Evolutionary conservation across 2,329 filamentous ascomycete genomes (phyloP), one percentile per base, ranked within the genome.

Genomic region (Scedosporium apiospermum): DNA sequence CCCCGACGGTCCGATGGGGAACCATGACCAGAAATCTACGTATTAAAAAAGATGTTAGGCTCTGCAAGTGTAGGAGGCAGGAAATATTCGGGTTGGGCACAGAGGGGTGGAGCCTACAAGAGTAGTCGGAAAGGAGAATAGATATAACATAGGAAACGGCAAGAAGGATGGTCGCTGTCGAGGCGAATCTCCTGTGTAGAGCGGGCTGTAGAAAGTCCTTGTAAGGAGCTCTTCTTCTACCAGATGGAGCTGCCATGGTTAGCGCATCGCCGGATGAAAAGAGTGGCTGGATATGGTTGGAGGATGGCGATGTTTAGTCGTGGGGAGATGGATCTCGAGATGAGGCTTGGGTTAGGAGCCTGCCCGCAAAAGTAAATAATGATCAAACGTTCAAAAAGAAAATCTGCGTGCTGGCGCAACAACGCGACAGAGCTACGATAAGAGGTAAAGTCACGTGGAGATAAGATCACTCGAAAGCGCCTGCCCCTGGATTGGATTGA

Each of bases 171-270:
- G 84, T 81, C 58, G 89, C 88, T 12, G 91, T 91, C 66, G 87
- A 87, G 58, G 89, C 88, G 76, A 97, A 98, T 69, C 92, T 86
- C 69, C 90, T 83, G 75, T 98, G 93, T 66, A 97, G 80, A 61
- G 89, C 88, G 59, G 93, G 93, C 65, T 93, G 96, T 68, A 97
- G 78, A 74, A 96, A 96, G 77, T 96, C 91, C 80, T 91, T 89
- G 76, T 96, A 96, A 58, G 82, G 79, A 69, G 79, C 77, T 71
- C 27, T 57, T 34, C 44, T 61, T 51, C 49, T 55, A 49, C 60
- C 49, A n/a, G 46, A 55, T 10, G 46, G 38, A 51, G 51, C 55
- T 49, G 60, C 60, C 60, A 61, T 61, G 44, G 63, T 58, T 27
- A 44, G 46, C 60, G 60, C 60, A 61, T 61, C 34, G 42, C 49